These are phyloP conservation scores for Curvularia spicifera DNA, from an alignment of 2,329 filamentous ascomycete genomes.

Conservation along the genomic window DNA sequence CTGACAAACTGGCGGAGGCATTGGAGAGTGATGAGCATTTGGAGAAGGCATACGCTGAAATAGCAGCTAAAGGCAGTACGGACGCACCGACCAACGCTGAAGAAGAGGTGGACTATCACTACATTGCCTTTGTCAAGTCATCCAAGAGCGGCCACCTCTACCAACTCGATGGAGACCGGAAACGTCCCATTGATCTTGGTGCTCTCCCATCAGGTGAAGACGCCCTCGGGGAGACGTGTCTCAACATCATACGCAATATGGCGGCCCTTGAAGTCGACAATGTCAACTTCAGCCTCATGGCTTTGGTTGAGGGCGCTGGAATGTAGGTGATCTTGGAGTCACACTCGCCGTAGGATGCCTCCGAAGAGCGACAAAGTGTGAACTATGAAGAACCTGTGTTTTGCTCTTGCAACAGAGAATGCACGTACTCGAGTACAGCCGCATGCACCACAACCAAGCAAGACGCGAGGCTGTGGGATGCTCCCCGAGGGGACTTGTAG, in stretches of 20 bases:
- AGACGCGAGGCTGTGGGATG: conserved; percentile 55
- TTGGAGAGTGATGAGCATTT: conserved; percentile 34
- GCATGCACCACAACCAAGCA: conserved; percentile 55
- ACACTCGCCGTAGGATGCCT: conserved; percentile 54
- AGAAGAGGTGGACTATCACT: conserved; percentile 47
- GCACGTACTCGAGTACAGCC: conserved; percentile 49
- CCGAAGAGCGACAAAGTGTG: conserved; percentile 58
- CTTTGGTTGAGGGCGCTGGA: conserved; percentile 24
- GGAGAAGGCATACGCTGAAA: conserved; percentile 35
- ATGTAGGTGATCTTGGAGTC: conserved; percentile 62
- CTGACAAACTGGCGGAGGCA: conserved; percentile 23
- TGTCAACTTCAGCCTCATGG: conserved; percentile 42
- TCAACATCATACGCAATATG: conserved; percentile 32
- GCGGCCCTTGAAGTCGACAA: conserved; percentile 27
- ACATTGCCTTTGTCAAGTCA: conserved; percentile 43
- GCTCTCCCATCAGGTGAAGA: conserved; percentile 27
- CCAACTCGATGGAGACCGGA: conserved; percentile 43
- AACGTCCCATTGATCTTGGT: conserved; percentile 42
- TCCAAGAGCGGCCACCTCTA: conserved; percentile 33
- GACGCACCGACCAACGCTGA: conserved; percentile 35
- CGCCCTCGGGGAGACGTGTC: conserved; percentile 28
- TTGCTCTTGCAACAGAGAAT: conserved; percentile 56
- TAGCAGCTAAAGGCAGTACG: conserved; percentile 37
- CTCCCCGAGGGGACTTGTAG: conserved; percentile 56
- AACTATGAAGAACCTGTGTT: conserved; percentile 61